Evolutionary conservation across 306 rosid genomes (phyloP).

Genomic region (Fragaria iinumae): DNA sequence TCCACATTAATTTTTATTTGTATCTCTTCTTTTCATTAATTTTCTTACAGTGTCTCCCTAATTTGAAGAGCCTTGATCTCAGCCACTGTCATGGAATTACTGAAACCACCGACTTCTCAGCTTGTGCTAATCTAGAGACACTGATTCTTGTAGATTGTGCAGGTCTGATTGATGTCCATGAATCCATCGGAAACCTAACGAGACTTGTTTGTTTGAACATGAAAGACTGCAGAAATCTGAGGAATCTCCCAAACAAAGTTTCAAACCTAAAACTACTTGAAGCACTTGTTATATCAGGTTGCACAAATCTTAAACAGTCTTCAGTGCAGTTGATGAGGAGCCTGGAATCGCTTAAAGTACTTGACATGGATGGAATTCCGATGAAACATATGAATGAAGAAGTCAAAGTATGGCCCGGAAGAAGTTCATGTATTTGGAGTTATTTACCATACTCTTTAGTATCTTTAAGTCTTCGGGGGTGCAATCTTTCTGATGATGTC

Average conservation of each 20-base stretch:
- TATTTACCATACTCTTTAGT: too few species aligned
- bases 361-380: too few species aligned
- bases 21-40: too few species aligned
- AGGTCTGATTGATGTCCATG: not conserved
- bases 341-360: too few species aligned
- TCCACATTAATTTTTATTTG: too few species aligned
- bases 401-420: too few species aligned
- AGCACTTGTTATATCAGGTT: not conserved
- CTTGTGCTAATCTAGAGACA: constrained; percentile 5
- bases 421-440: too few species aligned
- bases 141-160: not conserved
- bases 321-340: too few species aligned
- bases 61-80: constrained; percentile 19
- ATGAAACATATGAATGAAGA: too few species aligned
- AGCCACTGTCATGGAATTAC: constrained; percentile 8
- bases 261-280: not conserved
- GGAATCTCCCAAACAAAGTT: not conserved
- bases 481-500: too few species aligned
- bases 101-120: not conserved
- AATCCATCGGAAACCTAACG: constrained; percentile 17
- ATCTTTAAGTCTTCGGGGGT: too few species aligned
- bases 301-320: not conserved
- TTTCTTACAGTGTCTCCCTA: not conserved
- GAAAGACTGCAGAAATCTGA: constrained; percentile 13
- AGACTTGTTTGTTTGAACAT: constrained; percentile 7